These are phyloP conservation scores for Ogataea zsoltii DNA, from an alignment of 805 yeast species.

Conservation along the genomic window DNA sequence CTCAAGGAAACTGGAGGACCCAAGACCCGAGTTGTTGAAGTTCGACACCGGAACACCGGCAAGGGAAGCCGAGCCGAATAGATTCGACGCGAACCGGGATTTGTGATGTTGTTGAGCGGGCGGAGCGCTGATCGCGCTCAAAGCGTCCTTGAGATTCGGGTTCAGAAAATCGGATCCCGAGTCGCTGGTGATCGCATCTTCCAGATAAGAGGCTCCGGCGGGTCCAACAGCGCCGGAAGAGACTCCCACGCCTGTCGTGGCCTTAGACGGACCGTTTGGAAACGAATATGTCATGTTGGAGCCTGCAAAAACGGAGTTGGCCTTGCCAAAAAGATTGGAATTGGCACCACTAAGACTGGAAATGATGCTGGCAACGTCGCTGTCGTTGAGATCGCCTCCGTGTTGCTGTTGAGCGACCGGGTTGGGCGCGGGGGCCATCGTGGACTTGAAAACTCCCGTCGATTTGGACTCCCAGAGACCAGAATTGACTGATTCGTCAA, in stretches of 20 bases:
- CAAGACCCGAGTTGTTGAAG: constrained; percentile 26
- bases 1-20: constrained; percentile 51
- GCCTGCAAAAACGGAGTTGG: constrained; percentile 29
- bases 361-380: constrained; percentile 36
- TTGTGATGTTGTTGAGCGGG: constrained; percentile 29
- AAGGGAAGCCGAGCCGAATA: constrained; percentile 62
- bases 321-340: constrained; percentile 25
- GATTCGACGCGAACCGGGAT: constrained; percentile 37
- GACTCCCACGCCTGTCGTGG: constrained; percentile 7
- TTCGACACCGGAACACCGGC: constrained; percentile 43
- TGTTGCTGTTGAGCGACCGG: constrained; percentile 17
- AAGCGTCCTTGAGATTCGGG: constrained; percentile 29
- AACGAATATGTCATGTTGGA: constrained; percentile 14
- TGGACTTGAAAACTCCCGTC: constrained; percentile 18
- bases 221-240: constrained; percentile 6
- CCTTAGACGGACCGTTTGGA: constrained; percentile 7
- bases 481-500: constrained; percentile 29
- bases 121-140: constrained; percentile 37
- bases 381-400: constrained; percentile 15
- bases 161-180: constrained; percentile 33
- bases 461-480: constrained; percentile 33
- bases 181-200: constrained; percentile 31
- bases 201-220: constrained; percentile 16
- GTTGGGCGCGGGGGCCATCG: constrained; percentile 22
- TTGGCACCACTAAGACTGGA: constrained; percentile 32